Evolutionary conservation across 2,329 filamentous ascomycete species (phyloP).

Genomic region (Hypoxylon sp.): DNA sequence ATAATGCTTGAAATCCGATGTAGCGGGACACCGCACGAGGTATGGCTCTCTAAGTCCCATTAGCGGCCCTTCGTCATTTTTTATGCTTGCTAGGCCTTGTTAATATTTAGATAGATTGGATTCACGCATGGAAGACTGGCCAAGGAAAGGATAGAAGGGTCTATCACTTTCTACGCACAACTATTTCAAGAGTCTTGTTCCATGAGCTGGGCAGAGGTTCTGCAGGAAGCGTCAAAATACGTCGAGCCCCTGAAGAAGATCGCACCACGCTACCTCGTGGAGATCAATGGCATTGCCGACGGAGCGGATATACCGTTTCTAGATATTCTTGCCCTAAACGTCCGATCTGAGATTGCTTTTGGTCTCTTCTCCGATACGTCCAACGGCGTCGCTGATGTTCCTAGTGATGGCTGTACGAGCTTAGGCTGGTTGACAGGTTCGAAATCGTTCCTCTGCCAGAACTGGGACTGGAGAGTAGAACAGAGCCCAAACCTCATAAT

Average conservation of each 20-base stretch:
- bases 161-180: constrained; percentile 56
- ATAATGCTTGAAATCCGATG: constrained; percentile 44
- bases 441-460: constrained; percentile 64
- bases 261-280: constrained; percentile 58
- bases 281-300: constrained; percentile 67
- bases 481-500: constrained; percentile 66
- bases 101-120: constrained; percentile 53
- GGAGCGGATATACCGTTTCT: constrained; percentile 62
- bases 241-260: constrained; percentile 58
- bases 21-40: constrained; percentile 40
- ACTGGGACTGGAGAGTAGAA: constrained; percentile 71
- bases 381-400: constrained; percentile 27
- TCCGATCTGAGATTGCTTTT: constrained; percentile 70
- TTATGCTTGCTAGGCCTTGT: neutral
- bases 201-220: constrained; percentile 54
- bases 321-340: constrained; percentile 71
- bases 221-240: constrained; percentile 61
- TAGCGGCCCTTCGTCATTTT: neutral
- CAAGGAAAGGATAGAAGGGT: constrained; percentile 52
- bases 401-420: constrained; percentile 69
- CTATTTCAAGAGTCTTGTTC: constrained; percentile 55
- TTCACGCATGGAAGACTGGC: constrained; percentile 54
- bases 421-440: constrained; percentile 60
- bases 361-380: constrained; percentile 62
- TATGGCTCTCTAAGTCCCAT: constrained; percentile 29